Conservation (phyloP, 225 moss, liverwort and hornwort genomes). For the Neckera pumila region DNA sequence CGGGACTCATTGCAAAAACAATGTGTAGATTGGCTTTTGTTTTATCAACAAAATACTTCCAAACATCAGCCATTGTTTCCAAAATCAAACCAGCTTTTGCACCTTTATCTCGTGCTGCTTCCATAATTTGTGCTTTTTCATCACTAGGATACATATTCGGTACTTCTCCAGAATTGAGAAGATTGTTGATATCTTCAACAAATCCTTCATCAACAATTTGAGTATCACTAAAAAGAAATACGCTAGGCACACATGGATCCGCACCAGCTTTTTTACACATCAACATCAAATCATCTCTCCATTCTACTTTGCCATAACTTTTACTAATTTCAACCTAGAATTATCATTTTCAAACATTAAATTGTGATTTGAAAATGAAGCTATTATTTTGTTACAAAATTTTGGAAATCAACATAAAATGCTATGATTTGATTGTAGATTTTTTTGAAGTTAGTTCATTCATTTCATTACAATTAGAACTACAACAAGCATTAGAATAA, state of each 20-base stretch:
- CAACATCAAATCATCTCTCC: conserved; percentile 82
- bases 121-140: conserved; percentile 76
- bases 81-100: conserved; percentile 51
- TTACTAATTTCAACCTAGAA: conserved; percentile 84
- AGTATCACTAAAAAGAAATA: conserved; percentile 86
- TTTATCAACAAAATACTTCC: conserved; percentile 91
- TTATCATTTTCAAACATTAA: neutral
- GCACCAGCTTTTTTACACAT: conserved; percentile 79
- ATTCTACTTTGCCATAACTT: conserved; percentile 70
- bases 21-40: conserved; percentile 82
- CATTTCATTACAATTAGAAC: neutral
- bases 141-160: conserved; percentile 88
- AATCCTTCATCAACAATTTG: conserved; percentile 94
- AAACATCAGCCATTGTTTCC: conserved; percentile 78
- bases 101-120: conserved; percentile 51
- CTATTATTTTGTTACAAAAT: neutral
- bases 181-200: conserved; percentile 90
- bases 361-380: neutral
- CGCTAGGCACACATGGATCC: conserved; percentile 55
- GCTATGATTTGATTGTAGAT: too few relatives aligned
- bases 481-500: neutral
- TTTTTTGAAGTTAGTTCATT: neutral
- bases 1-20: conserved; percentile 81
- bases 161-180: conserved; percentile 88
- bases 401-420: neutral